Evolutionary conservation across 495 filamentous ascomycete species (phyloP).

Genomic region (Astrothelium macrocarpum): DNA sequence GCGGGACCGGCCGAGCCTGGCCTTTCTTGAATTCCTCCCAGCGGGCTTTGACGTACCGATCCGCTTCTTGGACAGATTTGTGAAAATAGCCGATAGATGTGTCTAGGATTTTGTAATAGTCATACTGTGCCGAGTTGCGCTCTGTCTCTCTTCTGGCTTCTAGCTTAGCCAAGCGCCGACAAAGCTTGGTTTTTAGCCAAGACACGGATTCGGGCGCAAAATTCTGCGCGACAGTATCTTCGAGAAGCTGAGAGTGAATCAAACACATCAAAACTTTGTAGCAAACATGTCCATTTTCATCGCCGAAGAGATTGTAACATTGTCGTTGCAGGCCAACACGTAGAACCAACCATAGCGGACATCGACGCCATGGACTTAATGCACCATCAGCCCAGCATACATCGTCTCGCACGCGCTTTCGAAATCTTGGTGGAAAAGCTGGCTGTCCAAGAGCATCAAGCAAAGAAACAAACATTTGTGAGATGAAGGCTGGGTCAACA

Average conservation of each 20-base stretch:
- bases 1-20: conserved; percentile 26
- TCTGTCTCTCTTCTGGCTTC: conserved; percentile 32
- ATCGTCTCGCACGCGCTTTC: conserved; percentile 53
- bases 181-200: conserved; percentile 46
- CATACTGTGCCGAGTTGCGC: neutral
- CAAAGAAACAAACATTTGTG: conserved; percentile 46
- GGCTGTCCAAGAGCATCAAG: conserved; percentile 43
- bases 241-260: conserved; percentile 37
- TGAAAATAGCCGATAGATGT: conserved; percentile 20
- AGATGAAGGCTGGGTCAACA: conserved; percentile 42
- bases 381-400: conserved; percentile 31
- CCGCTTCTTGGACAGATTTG: conserved; percentile 23
- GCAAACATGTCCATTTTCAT: conserved; percentile 36
- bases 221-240: conserved; percentile 23
- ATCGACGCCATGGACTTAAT: conserved; percentile 47
- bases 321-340: conserved; percentile 45
- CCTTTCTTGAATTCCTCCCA: conserved; percentile 32
- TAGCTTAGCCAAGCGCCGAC: conserved; percentile 52
- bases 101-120: conserved; percentile 19
- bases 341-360: conserved; percentile 49
- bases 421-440: conserved; percentile 28
- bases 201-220: conserved; percentile 27
- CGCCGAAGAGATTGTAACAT: conserved; percentile 38
- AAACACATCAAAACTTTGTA: conserved; percentile 51
- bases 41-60: conserved; percentile 15